Evolutionary conservation across 768 basidiomycete genomes (phyloP).

Genomic region (Amanita inopinata): DNA sequence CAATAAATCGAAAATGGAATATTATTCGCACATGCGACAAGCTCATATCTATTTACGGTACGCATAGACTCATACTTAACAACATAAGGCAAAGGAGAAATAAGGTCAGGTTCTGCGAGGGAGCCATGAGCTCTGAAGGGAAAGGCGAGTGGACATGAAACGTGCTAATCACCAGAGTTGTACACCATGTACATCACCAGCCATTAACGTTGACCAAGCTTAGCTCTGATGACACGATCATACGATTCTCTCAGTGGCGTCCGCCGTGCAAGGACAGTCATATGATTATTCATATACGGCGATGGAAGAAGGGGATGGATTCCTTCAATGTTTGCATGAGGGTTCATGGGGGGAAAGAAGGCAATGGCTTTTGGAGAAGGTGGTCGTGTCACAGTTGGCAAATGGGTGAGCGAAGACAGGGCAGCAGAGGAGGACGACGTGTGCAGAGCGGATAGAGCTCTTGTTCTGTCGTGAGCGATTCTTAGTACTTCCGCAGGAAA

Average conservation of each 20-base stretch:
- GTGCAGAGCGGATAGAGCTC: constrained; percentile 51
- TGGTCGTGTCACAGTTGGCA: constrained; percentile 38
- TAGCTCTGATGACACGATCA: constrained; percentile 55
- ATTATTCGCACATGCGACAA: constrained; percentile 4
- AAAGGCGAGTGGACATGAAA: too few species aligned
- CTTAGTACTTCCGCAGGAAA: not conserved
- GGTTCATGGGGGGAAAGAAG: constrained; percentile 57
- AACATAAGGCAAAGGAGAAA: too few species aligned
- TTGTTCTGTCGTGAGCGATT: constrained; percentile 31
- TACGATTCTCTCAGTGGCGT: constrained; percentile 63
- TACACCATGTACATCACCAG: constrained; percentile 8
- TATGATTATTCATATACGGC: constrained; percentile 61
- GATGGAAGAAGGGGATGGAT: constrained; percentile 66
- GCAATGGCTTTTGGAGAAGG: constrained; percentile 40
- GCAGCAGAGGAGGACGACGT: constrained; percentile 45
- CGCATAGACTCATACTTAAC: too few species aligned
- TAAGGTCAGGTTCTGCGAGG: too few species aligned
- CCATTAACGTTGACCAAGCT: constrained; percentile 27
- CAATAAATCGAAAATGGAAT: not conserved
- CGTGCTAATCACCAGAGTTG: too few species aligned
- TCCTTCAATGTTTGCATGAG: constrained; percentile 42
- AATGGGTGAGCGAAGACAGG: constrained; percentile 44
- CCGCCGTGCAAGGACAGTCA: constrained; percentile 56
- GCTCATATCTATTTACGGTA: not conserved
- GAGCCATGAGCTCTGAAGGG: too few species aligned